Base-by-base conservation (phyloP, 768 basidiomycete species). In the Naganishia friedmannii region DNA sequence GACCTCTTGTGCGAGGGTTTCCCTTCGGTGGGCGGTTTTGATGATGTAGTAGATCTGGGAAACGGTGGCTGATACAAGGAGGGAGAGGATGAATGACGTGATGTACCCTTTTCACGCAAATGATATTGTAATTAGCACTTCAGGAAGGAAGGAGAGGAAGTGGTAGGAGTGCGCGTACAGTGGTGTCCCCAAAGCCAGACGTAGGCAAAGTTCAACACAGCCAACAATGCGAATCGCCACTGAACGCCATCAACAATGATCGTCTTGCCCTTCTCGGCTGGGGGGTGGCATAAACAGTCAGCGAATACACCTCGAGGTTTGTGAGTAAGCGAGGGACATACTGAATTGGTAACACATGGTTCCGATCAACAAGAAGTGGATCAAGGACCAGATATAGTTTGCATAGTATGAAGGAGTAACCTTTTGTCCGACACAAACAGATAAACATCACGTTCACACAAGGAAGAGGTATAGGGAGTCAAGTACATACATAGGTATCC, bases 381-480 rank as follows among this genome's bases (percentile, higher is more conserved):
- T 92, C 70, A 78, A 84, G 51, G 67, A 90, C 92, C 93, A 95
- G 78, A 93, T 89, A 83, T 89, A 86, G 84, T 93, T 95, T 1
- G 91, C 89, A 87, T 90, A 96, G 31, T 89, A 87, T 29, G 92
- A 91, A n/a, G 95, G 95, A 0, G 93, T 96, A 69, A 98, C 83
- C 57, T 58, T 3, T n/a, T n/a, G n/a, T n/a, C 6, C 6, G 6
- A 8, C 48, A 13, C 3, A 23, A 26, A 4, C 6, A 42, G 42
- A 42, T 51, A 12, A 51, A 21, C 48, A 23, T 13, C 48, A 17
- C 54, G 15, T 12, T n/a, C 10, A 54, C 13, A 54, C 10, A 3
- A 29, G 29, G 53, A 56, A 26, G 28, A 56, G 54, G 26, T 5
- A 34, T 6, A 15, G 28, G 21, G 32, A 9, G 32, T 9, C 10